Conservation (phyloP, 495 filamentous ascomycete genomes). For the Penicillium chermesinum region DNA sequence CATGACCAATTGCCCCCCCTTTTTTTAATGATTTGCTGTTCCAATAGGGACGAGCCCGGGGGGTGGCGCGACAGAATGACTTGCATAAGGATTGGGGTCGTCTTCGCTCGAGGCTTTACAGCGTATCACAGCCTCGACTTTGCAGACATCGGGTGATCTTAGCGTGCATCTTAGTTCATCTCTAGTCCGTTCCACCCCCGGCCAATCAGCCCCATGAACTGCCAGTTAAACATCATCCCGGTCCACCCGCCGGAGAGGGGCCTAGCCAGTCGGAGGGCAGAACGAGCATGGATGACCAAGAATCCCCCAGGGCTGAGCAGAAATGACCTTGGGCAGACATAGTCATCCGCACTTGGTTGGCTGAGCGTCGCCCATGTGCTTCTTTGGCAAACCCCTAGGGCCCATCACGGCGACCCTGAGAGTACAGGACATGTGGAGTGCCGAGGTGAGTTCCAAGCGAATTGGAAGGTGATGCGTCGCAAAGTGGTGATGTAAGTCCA, state of each 20-base stretch:
- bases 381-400: no score
- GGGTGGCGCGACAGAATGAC: constrained; percentile 6
- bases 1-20: neutral
- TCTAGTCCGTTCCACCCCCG: constrained; percentile 12
- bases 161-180: constrained; percentile 13
- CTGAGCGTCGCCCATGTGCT: neutral
- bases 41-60: neutral
- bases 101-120: no score
- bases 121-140: constrained; percentile 6
- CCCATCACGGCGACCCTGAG: neutral
- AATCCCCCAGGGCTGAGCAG: constrained; percentile 15
- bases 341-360: constrained; percentile 3
- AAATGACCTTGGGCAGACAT: neutral
- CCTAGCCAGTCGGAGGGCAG: constrained; percentile 19
- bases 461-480: neutral
- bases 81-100: constrained; percentile 9
- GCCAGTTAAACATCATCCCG: constrained; percentile 12
- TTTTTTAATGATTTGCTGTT: neutral
- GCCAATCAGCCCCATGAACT: constrained; percentile 12
- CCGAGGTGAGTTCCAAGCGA: neutral
- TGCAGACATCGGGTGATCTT: constrained; percentile 9
- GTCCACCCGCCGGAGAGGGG: constrained; percentile 4
- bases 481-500: neutral
- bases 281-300: constrained; percentile 9
- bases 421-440: neutral